Evolutionary conservation across 257 asterid genomes (phyloP).

Genomic region (Orobanche coerulescens): DNA sequence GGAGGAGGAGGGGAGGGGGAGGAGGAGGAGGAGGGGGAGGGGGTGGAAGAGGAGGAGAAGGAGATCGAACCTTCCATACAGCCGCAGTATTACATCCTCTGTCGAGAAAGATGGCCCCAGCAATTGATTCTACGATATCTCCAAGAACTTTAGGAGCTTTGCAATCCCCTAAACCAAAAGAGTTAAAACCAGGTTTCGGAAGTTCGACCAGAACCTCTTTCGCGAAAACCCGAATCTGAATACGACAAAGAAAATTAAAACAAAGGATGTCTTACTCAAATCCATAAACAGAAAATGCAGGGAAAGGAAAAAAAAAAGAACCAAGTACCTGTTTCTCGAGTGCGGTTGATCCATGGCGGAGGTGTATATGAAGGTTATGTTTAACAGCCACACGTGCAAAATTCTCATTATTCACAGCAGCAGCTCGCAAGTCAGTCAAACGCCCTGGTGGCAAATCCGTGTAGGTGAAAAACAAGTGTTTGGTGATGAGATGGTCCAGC

Average conservation of each 20-base stretch:
- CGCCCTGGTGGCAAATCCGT: constrained; percentile 99
- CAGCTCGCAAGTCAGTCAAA: constrained; percentile 93
- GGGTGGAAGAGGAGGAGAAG: too few relatives aligned
- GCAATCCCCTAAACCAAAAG: constrained; percentile 97
- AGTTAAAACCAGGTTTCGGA: constrained; percentile 76
- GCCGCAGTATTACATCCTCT: constrained; percentile 63
- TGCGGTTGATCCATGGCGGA: constrained; percentile 95
- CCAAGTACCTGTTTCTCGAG: constrained; percentile 79
- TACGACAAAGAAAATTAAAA: not conserved
- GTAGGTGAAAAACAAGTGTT: constrained; percentile 79
- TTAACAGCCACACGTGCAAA: constrained; percentile 97
- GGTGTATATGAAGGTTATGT: constrained; percentile 81
- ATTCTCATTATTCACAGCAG: constrained; percentile 96
- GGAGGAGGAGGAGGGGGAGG: too few relatives aligned
- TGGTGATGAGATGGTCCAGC: constrained; percentile 91
- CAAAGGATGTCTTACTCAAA: constrained; percentile 9
- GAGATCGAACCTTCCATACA: constrained; percentile 93
- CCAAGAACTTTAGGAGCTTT: constrained; percentile 99
- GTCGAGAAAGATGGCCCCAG: constrained; percentile 98
- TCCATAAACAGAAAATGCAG: not conserved
- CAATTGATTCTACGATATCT: constrained; percentile 93
- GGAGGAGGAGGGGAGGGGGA: too few relatives aligned
- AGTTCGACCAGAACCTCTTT: constrained; percentile 71
- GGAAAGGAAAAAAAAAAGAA: not conserved
- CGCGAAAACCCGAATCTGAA: constrained; percentile 89